Evolutionary conservation across 805 yeast genomes (phyloP), one percentile per base, ranked within the genome.

Genomic region (Schwanniomyces sp.): DNA sequence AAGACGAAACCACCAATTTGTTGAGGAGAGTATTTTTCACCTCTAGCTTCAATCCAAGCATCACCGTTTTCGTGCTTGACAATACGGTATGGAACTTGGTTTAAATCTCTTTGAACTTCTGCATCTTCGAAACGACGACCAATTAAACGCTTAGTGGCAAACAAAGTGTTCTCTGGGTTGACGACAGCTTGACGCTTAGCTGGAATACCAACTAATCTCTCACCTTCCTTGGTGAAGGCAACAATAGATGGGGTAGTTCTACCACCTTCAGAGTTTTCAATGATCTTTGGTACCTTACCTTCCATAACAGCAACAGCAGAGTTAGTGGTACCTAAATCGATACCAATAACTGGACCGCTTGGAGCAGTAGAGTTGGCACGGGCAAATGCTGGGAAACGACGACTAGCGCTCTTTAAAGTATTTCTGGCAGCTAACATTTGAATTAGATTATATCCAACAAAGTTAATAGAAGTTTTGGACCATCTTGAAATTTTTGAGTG

Each of bases 141-240:
- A 63, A 91, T 91, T 66, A 91, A 79, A 74, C 97, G 85, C 78
- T 91, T 91, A 63, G 97, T 91, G 67, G 97, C 96, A 57, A 88
- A 91, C 55, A 91, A 79, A 47, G 97, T 91, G 80, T 91, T 91
- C 66, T 86, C 90, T 48, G 96, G 96, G 80, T 91, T 91, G 55
- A 91, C 90, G 45, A 90, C 91, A 51, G 96, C 95, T 75, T 91
- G 97, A 67, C 97, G 88, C 79, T 91, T 91, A 61, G 97, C 97
- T 55, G 95, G 90, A 51, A 85, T 88, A 73, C 97, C 97, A 52
- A 91, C 96, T 51, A 91, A 75, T 64, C 96, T 85, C 74, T 88
- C 96, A 50, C 92, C 94, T 50, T 87, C 94, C 68, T 86, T 85
- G 56, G 94, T 86, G 82, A 91, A 91, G 46, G 97, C 97, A 50